Evolutionary conservation across 1,284 basidiomycete genomes (phyloP), one percentile per base, ranked within the genome.

Genomic region (Apiotrichum domesticum): DNA sequence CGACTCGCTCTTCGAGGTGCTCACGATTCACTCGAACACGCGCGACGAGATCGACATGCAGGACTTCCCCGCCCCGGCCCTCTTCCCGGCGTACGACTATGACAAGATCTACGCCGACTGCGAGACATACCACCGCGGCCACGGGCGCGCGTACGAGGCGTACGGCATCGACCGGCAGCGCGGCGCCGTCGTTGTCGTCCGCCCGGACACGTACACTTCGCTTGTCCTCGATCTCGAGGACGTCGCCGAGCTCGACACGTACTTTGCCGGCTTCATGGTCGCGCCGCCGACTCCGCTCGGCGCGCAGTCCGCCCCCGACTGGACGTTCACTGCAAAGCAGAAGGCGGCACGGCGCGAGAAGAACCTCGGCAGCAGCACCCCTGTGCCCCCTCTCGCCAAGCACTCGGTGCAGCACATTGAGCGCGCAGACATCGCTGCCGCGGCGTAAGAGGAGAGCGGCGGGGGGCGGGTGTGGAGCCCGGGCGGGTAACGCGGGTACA

Each of bases 141-240:
- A 70, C 52, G 71, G 70, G 39, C 64, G 70, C n/a, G 66, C 69
- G 13, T 76, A 76, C 64, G 64, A 69, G 48, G 61, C 63, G 9
- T 74, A 69, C 58, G 74, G 72, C 29, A 71, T 76, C 55, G 57
- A 66, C 39, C 62, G 67, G 21, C 65, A 68, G 46, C 63, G 61
- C 21, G 74, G 74, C 11, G 66, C 66, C n/a, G 59, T 72, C 41
- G 62, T 75, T 10, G 64, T 76, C 14, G 62, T 75, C 35, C 68
- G 74, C 15, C 74, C 74, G 1, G 74, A 76, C 59, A 66, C 68
- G 48, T 66, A 68, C 51, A 68, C 70, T 4, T 39, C 57, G 2
- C 51, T 56, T n/a, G 51, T 56, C 35, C 43, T 41, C 4, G 54
- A 54, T n/a, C 48, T 70, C 13, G 63, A 67, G 35, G 55, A 61